Conservation (phyloP, 2,329 filamentous ascomycete species). For the Pyrenochaeta sp. region DNA sequence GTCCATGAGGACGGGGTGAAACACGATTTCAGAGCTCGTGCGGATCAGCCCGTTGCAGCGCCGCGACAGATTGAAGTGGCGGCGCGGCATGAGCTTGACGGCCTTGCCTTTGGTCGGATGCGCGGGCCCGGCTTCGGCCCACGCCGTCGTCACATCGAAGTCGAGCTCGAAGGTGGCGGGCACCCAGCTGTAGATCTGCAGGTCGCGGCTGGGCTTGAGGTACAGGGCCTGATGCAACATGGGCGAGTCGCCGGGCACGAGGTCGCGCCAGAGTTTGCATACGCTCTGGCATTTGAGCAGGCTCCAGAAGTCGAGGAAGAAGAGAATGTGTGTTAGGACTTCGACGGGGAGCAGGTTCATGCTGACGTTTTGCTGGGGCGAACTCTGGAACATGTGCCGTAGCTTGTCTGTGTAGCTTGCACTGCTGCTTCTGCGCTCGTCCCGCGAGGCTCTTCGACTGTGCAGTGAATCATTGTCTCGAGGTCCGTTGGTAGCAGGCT, state of each 20-base stretch:
- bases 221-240: conserved; percentile 12
- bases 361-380: not conserved
- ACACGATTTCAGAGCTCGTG: conserved; percentile 19
- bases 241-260: conserved; percentile 20
- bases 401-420: conserved; percentile 23
- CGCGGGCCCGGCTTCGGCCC: conserved; percentile 1
- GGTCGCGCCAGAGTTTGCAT: conserved; percentile 12
- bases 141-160: conserved; percentile 7
- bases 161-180: conserved; percentile 17
- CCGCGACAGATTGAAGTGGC: conserved; percentile 8
- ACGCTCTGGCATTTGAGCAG: conserved; percentile 17
- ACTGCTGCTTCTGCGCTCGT: conserved; percentile 17
- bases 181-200: conserved; percentile 20
- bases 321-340: conserved; percentile 17
- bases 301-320: conserved; percentile 18
- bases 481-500: not conserved
- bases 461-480: not conserved
- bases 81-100: conserved; percentile 4
- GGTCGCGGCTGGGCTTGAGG: conserved; percentile 14
- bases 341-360: conserved; percentile 19
- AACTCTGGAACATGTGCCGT: conserved; percentile 16
- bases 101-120: conserved; percentile 7
- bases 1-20: conserved; percentile 14
- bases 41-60: conserved; percentile 15
- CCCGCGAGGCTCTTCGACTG: not conserved